Conservation (phyloP, 1,284 basidiomycete genomes). For the Leccinum variabile region DNA sequence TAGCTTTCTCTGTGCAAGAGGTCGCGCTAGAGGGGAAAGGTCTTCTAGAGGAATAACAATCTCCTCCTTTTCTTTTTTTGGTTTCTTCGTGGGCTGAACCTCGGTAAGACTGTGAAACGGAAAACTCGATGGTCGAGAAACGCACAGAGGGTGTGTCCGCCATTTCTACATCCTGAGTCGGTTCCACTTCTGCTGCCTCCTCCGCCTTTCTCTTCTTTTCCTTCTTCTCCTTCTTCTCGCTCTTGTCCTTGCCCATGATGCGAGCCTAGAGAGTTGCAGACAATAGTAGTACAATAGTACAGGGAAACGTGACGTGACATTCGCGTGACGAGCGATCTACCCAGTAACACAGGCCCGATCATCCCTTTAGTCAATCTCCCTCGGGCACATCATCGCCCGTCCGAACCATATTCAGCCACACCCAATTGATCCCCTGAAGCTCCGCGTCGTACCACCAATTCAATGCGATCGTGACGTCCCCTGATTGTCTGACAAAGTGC, state of each 20-base stretch:
- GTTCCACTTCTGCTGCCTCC: constrained; percentile 33
- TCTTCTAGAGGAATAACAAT: constrained; percentile 76
- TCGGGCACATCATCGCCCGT: constrained; percentile 33
- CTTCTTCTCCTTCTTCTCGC: constrained; percentile 55
- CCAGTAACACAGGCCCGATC: not conserved
- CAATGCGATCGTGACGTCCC: constrained; percentile 66
- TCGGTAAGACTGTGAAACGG: constrained; percentile 11
- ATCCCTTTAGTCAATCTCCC: constrained; percentile 34
- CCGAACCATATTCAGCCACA: constrained; percentile 62
- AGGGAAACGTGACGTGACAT: constrained; percentile 27
- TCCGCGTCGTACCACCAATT: constrained; percentile 92
- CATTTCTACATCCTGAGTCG: constrained; percentile 52
- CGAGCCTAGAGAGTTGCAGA: not conserved
- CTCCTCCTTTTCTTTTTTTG: constrained; percentile 64
- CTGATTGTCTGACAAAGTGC: constrained; percentile 78
- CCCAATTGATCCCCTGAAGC: constrained; percentile 67
- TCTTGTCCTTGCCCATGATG: constrained; percentile 65
- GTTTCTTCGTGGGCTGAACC: constrained; percentile 51
- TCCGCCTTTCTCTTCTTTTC: constrained; percentile 36
- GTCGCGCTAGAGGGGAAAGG: constrained; percentile 87
- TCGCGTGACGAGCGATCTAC: constrained; percentile 15
- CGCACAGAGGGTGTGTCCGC: constrained; percentile 47
- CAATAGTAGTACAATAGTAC: constrained; percentile 1
- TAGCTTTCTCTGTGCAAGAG: constrained; percentile 89
- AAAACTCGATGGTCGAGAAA: not conserved